A percentile compares a stretch with the other conserved stretches of the same genome.
Evolutionary conservation across 2,329 filamentous ascomycete genomes (phyloP).

Genomic region (Fusarium temperatum): DNA sequence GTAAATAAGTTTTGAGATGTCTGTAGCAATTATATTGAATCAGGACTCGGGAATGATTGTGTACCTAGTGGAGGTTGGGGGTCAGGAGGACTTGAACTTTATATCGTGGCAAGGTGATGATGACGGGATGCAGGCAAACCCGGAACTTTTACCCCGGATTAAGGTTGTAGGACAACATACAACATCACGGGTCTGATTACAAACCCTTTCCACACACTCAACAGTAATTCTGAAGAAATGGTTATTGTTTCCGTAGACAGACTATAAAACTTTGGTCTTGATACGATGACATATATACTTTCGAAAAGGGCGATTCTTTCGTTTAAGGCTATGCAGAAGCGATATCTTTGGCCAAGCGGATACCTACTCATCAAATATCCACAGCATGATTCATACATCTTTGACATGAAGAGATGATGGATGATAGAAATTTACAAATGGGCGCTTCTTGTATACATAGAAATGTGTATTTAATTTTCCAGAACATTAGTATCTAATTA

Average conservation of each 20-base stretch:
- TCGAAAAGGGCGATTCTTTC: fast-evolving
- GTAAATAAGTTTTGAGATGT: background rate
- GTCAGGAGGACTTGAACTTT: background rate
- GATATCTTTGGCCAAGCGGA: too few species aligned
- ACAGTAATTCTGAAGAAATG: background rate
- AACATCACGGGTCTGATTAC: background rate
- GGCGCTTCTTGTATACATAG: background rate
- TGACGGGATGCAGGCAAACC: background rate
- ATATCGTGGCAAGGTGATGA: background rate
- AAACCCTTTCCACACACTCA: background rate
- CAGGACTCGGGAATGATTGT: background rate
- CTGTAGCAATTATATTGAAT: fast-evolving
- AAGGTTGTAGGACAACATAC: background rate
- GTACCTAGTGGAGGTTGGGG: background rate
- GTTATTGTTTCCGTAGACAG: fast-evolving
- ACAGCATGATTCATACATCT: fast-evolving
- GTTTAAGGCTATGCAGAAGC: fast-evolving
- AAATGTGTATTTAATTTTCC: background rate
- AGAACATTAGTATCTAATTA: background rate
- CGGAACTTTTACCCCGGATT: conserved; percentile 19
- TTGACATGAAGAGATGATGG: too few species aligned
- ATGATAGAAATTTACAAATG: too few species aligned
- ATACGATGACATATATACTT: fast-evolving
- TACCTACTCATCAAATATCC: too few species aligned
- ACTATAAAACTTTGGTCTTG: background rate